Evolutionary conservation across 2,329 filamentous ascomycete genomes (phyloP).

Genomic region (Nigrospora oryzae): DNA sequence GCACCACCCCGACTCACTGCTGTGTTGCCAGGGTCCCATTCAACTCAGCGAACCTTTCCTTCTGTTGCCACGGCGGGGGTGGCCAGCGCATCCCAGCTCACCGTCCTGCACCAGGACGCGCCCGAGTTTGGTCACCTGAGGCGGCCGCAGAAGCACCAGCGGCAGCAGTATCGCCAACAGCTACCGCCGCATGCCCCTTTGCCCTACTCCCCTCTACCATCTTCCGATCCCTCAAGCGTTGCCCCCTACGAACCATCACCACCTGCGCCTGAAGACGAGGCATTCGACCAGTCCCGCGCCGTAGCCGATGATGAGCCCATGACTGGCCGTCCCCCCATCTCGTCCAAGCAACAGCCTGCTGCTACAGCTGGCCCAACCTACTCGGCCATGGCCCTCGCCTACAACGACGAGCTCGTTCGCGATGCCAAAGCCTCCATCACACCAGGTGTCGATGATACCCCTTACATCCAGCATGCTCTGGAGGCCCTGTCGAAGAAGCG

Average conservation of each 20-base stretch:
- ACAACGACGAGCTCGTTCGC: slow-evolving; percentile 44
- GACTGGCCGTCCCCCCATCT: slow-evolving; percentile 16
- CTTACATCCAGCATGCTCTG: slow-evolving; percentile 83
- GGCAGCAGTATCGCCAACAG: slow-evolving; percentile 8
- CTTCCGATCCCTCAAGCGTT: slow-evolving; percentile 25
- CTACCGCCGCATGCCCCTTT: slow-evolving; percentile 15
- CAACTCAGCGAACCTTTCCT: slow-evolving; percentile 7
- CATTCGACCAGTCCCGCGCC: too few species aligned
- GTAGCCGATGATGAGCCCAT: neutral
- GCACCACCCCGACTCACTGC: neutral
- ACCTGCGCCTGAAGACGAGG: slow-evolving; percentile 14
- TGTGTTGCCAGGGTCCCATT: slow-evolving; percentile 9
- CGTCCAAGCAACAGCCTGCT: slow-evolving; percentile 29
- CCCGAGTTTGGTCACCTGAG: slow-evolving; percentile 1
- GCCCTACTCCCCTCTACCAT: slow-evolving; percentile 22
- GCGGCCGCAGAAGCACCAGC: slow-evolving; percentile 1
- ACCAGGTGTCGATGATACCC: slow-evolving; percentile 74
- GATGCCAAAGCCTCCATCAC: slow-evolving; percentile 47
- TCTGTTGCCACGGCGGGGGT: slow-evolving; percentile 9
- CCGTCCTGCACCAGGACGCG: slow-evolving; percentile 11
- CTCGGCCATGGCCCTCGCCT: slow-evolving; percentile 18
- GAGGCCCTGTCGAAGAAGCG: slow-evolving; percentile 75
- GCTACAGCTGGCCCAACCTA: slow-evolving; percentile 23
- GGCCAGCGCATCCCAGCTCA: slow-evolving; percentile 16
- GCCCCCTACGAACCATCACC: slow-evolving; percentile 29